Conservation (phyloP, 2,329 filamentous ascomycete genomes). For the Leptosphaerulina australis region DNA sequence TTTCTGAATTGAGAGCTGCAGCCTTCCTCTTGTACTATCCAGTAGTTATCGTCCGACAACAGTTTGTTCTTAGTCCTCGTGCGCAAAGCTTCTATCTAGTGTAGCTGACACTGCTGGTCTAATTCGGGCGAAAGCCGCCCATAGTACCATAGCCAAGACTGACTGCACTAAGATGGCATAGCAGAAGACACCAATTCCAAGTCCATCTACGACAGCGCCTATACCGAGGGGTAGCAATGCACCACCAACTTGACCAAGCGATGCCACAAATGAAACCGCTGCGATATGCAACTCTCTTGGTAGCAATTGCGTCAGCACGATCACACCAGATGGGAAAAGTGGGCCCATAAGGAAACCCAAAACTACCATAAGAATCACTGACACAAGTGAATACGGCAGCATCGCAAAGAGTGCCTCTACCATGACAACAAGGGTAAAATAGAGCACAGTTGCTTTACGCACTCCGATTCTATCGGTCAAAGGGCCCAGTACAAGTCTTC, state of each 20-base stretch:
- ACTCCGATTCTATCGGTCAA: constrained; percentile 39
- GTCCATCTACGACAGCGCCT: constrained; percentile 49
- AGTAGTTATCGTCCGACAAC: background rate
- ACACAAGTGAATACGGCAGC: constrained; percentile 25
- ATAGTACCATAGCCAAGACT: constrained; percentile 29
- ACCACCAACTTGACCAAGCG: constrained; percentile 54
- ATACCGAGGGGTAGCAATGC: constrained; percentile 53
- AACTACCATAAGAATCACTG: constrained; percentile 41
- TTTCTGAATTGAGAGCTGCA: background rate
- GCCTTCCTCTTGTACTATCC: background rate
- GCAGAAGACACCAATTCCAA: constrained; percentile 50
- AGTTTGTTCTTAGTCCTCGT: constrained; percentile 3
- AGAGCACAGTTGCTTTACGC: constrained; percentile 32
- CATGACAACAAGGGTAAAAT: constrained; percentile 30
- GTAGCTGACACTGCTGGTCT: background rate
- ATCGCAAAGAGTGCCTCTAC: constrained; percentile 32
- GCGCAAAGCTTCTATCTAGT: background rate
- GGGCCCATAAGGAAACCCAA: constrained; percentile 53
- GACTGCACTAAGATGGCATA: constrained; percentile 37
- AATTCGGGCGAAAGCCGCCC: constrained; percentile 28
- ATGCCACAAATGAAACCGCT: constrained; percentile 54
- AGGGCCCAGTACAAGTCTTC: constrained; percentile 41
- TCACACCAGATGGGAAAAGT: constrained; percentile 52
- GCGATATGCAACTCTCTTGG: constrained; percentile 51
- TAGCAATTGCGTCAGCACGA: constrained; percentile 47